Evolutionary conservation across 2,329 filamentous ascomycete species (phyloP), one percentile per base, ranked within the genome.

Genomic region (Xylaria sp.): DNA sequence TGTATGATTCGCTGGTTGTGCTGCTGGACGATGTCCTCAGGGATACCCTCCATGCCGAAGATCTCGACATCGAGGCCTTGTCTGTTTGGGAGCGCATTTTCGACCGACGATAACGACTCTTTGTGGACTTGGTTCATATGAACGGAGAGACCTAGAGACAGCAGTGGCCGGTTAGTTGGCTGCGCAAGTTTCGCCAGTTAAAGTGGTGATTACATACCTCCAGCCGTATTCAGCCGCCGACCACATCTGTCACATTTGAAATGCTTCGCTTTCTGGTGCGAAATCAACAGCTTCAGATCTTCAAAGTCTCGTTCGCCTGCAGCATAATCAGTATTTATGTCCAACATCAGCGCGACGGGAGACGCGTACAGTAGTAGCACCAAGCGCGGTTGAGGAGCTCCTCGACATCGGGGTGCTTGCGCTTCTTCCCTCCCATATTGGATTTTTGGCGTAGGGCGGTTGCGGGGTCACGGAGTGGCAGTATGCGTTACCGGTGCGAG

Each of bases 121-220:
- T 99, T 99, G 82, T 99, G 95, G 48, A 99, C 95, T 77, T 99
- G 95, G 74, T 94, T 96, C 92, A 98, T 90, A 76, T 99, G 95
- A 56, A 99, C 95, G 35, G 90, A 91, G 63, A 99, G 87, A 81
- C 95, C 93, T 96, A 21, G 19, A 35, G 9, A 7, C 46, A 31
- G 33, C 33, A 21, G 15, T 27, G 27, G 31, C n/a, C n/a, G n/a
- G n/a, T n/a, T n/a, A n/a, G n/a, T n/a, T n/a, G n/a, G n/a, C n/a
- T n/a, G n/a, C n/a, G n/a, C n/a, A n/a, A n/a, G n/a, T n/a, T n/a
- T n/a, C n/a, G n/a, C n/a, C n/a, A n/a, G n/a, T n/a, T n/a, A n/a
- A n/a, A n/a, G n/a, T n/a, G n/a, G n/a, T n/a, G n/a, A n/a, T n/a
- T n/a, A n/a, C 85, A 73, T 78, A 96, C 93, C 95, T 85, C 95